Base-by-base conservation (phyloP, 495 filamentous ascomycete species). In the Penicillium bialowiezense region DNA sequence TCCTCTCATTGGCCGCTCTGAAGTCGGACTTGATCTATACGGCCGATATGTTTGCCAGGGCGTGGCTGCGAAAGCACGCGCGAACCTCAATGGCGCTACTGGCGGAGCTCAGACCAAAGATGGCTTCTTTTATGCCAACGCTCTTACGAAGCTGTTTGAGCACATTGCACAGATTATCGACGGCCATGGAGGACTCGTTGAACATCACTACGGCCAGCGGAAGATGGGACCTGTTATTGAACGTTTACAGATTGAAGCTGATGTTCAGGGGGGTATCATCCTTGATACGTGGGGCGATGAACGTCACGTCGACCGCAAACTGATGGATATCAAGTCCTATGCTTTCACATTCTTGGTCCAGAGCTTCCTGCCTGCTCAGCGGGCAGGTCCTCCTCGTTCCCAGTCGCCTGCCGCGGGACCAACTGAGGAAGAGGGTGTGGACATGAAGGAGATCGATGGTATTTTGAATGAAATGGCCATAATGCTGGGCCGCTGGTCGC, bases 211-310 rank as follows among this genome's bases (percentile, higher is more conserved):
- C 63, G 93, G 93, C 1, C 68, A 73, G 15, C 87, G 92, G 28
- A 90, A 86, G 71, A 97, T 97, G 95, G 81, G 87, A n/a, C 90
- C 84, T 59, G 95, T 98, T 45, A 91, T 97, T 62, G 91, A 97
- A 69, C 79, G 90, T 42, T 69, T 98, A 38, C 95, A 98, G 67
- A 76, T 91, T 33, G 93, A 98, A 68, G 91, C 89, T 7, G 93
- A 98, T 69, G 85, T 96, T 23, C 95, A 97, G 71, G 93, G 93
- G n/a, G 95, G 93, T 47, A 95, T 97, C 54, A 82, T 98, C 31
- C 69, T 98, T 21, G 93, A 98, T 66, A 93, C 91, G 17, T 98
- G 91, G 89, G 81, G 83, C 41, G 93, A 98, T 54, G 93, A 97
- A 62, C 79, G 89, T 38, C 79, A 74, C 32, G 80, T 98, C 20